These are phyloP conservation scores for Monosporascus sp. DNA, from an alignment of 2,329 filamentous ascomycete genomes.

Conservation along the genomic window DNA sequence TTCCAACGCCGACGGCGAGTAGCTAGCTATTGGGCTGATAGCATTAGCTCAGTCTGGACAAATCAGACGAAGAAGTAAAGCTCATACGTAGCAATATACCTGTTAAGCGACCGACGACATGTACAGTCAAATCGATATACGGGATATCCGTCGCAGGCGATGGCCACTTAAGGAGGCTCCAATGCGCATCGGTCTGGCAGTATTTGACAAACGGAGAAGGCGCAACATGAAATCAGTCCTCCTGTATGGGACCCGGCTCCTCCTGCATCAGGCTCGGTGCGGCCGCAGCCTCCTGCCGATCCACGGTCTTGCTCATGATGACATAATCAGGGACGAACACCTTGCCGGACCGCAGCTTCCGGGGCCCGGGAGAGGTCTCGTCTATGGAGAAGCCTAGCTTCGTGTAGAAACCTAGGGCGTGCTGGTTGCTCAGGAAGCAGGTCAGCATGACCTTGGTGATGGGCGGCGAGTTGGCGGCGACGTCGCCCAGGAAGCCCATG, in stretches of 20 bases:
- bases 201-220: too few species aligned
- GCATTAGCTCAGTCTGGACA: too few species aligned
- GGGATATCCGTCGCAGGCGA: too few species aligned
- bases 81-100: too few species aligned
- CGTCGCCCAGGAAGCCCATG: slow-evolving; percentile 48
- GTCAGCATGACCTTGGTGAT: slow-evolving; percentile 69
- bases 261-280: not conserved
- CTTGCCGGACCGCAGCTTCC: slow-evolving; percentile 49
- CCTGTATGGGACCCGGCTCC: not conserved
- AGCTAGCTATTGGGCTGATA: too few species aligned
- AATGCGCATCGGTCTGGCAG: too few species aligned
- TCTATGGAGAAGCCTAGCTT: slow-evolving; percentile 53
- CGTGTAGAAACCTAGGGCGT: slow-evolving; percentile 55
- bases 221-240: too few species aligned
- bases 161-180: too few species aligned
- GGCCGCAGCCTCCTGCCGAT: slow-evolving; percentile 1
- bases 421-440: slow-evolving; percentile 58
- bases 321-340: slow-evolving; percentile 51
- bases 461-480: slow-evolving; percentile 48
- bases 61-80: too few species aligned
- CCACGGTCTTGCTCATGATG: slow-evolving; percentile 49
- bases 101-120: too few species aligned
- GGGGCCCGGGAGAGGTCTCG: slow-evolving; percentile 47
- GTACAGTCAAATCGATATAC: too few species aligned
- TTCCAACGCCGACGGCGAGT: too few species aligned